Percentiles rank a stretch among this genome's conserved stretches.
Evolutionary conservation across 2,329 filamentous ascomycete genomes (phyloP).

Genomic region (Arthrobotrys iridis): DNA sequence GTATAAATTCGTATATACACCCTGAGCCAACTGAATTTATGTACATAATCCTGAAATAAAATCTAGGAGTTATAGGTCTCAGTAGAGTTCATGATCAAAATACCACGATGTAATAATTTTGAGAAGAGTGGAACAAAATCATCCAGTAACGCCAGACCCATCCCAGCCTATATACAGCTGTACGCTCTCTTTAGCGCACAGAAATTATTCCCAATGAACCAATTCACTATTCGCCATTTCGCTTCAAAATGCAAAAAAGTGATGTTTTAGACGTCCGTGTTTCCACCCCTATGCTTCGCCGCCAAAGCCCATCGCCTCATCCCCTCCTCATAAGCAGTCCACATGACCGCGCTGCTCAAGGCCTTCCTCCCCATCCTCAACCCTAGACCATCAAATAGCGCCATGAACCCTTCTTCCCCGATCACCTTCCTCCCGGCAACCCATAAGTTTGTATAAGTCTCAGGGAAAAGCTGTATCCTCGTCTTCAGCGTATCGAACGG

Average conservation of each 20-base stretch:
- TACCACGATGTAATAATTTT: not conserved
- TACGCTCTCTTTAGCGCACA: not conserved
- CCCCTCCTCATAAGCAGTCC: slow-evolving; percentile 85
- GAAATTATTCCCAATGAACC: not conserved
- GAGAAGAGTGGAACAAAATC: slow-evolving; percentile 36
- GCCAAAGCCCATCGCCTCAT: slow-evolving; percentile 56
- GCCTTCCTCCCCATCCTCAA: slow-evolving; percentile 91
- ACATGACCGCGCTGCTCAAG: slow-evolving; percentile 90
- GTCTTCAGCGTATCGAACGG: slow-evolving; percentile 98
- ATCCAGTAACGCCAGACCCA: slow-evolving; percentile 22
- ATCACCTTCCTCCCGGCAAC: slow-evolving; percentile 82
- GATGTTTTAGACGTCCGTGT: slow-evolving; percentile 23
- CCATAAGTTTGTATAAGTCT: slow-evolving; percentile 81
- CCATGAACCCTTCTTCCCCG: slow-evolving; percentile 78
- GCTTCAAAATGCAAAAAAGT: not conserved
- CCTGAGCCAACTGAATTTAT: not conserved
- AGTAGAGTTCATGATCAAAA: not conserved
- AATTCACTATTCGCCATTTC: not conserved
- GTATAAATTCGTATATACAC: not conserved
- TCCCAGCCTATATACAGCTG: slow-evolving; percentile 20
- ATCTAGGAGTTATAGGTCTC: not conserved
- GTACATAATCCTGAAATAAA: not conserved
- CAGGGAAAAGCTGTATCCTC: slow-evolving; percentile 87
- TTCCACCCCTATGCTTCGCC: slow-evolving; percentile 20
- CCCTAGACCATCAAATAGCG: slow-evolving; percentile 84